These are phyloP conservation scores for Seiridium cupressi DNA, from an alignment of 2,329 filamentous ascomycete species.

Conservation along the genomic window DNA sequence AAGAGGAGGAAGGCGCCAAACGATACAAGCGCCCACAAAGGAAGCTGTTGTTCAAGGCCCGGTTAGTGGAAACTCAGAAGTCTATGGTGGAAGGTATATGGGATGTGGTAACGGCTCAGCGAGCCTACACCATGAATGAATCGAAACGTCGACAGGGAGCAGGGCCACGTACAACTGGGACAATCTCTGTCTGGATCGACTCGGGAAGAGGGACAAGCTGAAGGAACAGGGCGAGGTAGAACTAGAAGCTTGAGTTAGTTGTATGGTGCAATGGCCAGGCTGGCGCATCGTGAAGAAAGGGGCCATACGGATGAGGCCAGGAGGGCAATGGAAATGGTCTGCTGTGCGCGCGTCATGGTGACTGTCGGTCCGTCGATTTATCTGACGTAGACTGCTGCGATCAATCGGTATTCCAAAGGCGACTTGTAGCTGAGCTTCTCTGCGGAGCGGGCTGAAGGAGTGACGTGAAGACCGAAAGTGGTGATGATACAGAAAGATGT, in stretches of 20 bases:
- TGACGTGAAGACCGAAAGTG: conserved; percentile 4
- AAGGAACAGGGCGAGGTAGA: conserved; percentile 86
- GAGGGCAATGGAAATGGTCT: conserved; percentile 85
- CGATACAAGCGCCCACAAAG: conserved; percentile 87
- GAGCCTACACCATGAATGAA: not conserved
- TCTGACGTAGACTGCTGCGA: too few relatives aligned
- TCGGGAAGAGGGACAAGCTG: conserved; percentile 78
- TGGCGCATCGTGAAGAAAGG: not conserved
- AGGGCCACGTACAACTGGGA: conserved; percentile 73
- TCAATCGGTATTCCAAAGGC: too few relatives aligned
- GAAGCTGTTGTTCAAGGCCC: conserved; percentile 60
- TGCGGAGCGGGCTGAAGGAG: not conserved
- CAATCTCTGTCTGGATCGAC: conserved; percentile 77
- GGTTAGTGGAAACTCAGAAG: not conserved
- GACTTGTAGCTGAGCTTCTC: not conserved
- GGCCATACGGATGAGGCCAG: conserved; percentile 78
- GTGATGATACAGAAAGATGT: not conserved
- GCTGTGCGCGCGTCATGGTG: conserved; percentile 87
- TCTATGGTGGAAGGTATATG: not conserved
- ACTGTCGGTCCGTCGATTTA: too few relatives aligned
- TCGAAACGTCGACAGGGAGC: not conserved
- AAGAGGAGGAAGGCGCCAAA: conserved; percentile 91
- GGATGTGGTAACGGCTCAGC: too few relatives aligned
- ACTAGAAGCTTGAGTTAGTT: conserved; percentile 44
- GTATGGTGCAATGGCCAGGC: not conserved